Conservation (phyloP, 192 early-diverging fungal genomes). For the Allomyces macrogynus region DNA sequence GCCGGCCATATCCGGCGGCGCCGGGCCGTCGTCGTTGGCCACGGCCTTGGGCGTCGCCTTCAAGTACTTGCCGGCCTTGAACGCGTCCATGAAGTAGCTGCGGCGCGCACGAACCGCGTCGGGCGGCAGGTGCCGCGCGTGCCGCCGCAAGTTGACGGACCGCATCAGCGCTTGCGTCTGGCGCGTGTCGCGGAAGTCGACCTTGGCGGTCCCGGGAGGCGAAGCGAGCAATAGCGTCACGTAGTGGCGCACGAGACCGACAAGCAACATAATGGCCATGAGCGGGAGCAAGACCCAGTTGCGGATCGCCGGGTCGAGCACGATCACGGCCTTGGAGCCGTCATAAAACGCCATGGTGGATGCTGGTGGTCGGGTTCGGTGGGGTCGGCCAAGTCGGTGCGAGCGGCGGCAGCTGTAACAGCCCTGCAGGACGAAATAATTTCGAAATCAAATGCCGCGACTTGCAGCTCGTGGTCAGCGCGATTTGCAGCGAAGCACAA, state of each 20-base stretch:
- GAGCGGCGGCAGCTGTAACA: too few relatives aligned
- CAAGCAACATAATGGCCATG: slow-evolving; percentile 91
- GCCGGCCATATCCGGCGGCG: slow-evolving; percentile 75
- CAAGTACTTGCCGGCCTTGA: slow-evolving; percentile 60
- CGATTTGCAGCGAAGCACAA: too few relatives aligned
- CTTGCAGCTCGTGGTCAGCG: too few relatives aligned
- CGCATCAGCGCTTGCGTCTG: slow-evolving; percentile 45
- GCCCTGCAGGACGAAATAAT: too few relatives aligned
- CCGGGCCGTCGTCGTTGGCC: slow-evolving; percentile 34
- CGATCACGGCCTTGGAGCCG: neutral
- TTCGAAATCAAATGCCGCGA: too few relatives aligned
- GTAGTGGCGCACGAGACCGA: slow-evolving; percentile 83
- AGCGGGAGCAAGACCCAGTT: slow-evolving; percentile 93
- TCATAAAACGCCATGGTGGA: neutral
- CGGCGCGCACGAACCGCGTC: slow-evolving; percentile 54
- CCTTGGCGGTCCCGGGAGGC: slow-evolving; percentile 18
- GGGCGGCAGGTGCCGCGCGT: slow-evolving; percentile 44
- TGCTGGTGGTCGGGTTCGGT: neutral
- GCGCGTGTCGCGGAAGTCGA: neutral
- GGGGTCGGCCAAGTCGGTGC: too few relatives aligned
- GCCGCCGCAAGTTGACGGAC: slow-evolving; percentile 39
- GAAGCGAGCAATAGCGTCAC: slow-evolving; percentile 74
- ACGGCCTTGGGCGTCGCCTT: slow-evolving; percentile 53
- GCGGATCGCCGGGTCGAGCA: slow-evolving; percentile 32
- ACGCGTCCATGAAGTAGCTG: slow-evolving; percentile 47